These are phyloP conservation scores for Sinapis alba DNA, from an alignment of 441 rosid species.

Conservation along the genomic window DNA sequence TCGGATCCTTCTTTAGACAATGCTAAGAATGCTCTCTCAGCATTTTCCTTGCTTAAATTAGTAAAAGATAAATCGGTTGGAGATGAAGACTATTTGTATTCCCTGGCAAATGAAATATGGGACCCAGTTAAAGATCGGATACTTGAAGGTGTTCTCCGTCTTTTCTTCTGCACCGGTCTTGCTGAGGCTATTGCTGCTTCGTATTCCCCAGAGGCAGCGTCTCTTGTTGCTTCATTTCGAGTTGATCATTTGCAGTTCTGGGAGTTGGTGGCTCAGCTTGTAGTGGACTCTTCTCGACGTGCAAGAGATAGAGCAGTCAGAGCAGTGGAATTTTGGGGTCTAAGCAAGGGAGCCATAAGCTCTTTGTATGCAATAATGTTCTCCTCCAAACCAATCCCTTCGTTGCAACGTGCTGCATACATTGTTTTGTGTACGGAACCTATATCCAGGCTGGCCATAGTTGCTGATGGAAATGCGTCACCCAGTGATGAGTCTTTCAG, in stretches of 20 bases:
- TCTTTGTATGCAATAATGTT: constrained; percentile 81
- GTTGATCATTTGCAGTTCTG: constrained; percentile 65
- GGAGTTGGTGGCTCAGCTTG: constrained; percentile 78
- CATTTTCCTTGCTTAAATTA: constrained; percentile 60
- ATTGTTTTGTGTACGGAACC: constrained; percentile 80
- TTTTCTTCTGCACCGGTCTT: constrained; percentile 88
- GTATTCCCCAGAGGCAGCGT: constrained; percentile 65
- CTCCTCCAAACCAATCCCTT: constrained; percentile 66
- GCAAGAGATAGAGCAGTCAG: constrained; percentile 85
- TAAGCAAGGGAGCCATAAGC: constrained; percentile 76
- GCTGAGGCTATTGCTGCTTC: constrained; percentile 81
- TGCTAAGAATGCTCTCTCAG: constrained; percentile 71
- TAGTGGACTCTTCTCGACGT: constrained; percentile 59
- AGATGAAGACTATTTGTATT: constrained; percentile 38
- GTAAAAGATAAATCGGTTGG: constrained; percentile 41
- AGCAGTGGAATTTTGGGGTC: constrained; percentile 92
- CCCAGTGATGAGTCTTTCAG: constrained; percentile 44
- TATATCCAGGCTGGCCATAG: constrained; percentile 66
- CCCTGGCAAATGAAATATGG: constrained; percentile 59
- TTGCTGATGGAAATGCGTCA: constrained; percentile 50
- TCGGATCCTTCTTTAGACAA: constrained; percentile 56
- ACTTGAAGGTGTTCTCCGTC: constrained; percentile 80
- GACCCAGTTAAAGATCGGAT: constrained; percentile 66
- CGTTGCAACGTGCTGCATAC: constrained; percentile 86
- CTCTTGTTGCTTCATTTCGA: constrained; percentile 67